Percentiles rank a stretch among this genome's conserved stretches.
Evolutionary conservation across 139 green algal genomes (phyloP).

Genomic region (Nannochloris sp.): DNA sequence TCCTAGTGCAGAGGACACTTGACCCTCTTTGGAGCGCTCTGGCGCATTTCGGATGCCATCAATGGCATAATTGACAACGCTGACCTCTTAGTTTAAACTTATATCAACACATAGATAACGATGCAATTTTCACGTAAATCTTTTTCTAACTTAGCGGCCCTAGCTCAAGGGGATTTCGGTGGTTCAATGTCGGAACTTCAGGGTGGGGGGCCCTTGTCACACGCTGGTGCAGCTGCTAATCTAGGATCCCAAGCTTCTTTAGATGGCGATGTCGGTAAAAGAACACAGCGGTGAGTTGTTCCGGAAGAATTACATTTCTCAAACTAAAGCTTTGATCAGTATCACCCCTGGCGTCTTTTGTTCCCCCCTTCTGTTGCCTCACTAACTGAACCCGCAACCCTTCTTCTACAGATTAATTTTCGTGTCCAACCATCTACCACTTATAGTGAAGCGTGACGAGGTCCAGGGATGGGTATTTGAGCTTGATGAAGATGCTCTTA

Average conservation of each 20-base stretch:
- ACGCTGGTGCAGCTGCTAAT: background rate
- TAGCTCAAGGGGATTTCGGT: slow-evolving; percentile 23
- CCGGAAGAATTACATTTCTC: background rate
- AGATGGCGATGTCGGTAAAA: slow-evolving; percentile 1
- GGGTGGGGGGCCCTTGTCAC: slow-evolving; percentile 25
- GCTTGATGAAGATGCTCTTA: slow-evolving; percentile 90
- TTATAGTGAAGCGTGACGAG: slow-evolving; percentile 45
- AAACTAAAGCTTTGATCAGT: background rate
- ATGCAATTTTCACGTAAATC: slow-evolving; percentile 26
- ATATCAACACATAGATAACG: no score
- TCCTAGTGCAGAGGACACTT: no score
- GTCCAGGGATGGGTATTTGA: slow-evolving; percentile 75
- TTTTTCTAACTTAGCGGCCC: slow-evolving; percentile 28
- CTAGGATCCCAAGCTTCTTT: slow-evolving; percentile 19
- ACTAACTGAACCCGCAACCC: no score
- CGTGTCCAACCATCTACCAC: slow-evolving; percentile 86
- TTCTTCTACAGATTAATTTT: slow-evolving; percentile 70
- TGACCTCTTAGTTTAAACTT: no score
- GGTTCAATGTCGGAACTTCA: slow-evolving; percentile 16
- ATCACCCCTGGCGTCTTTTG: no score
- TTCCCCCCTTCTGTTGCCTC: no score
- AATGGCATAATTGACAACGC: no score
- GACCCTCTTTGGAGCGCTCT: no score
- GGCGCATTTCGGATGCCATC: no score
- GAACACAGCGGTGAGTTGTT: background rate